phyloP scores from a whole-genome alignment of 2,329 filamentous ascomycete genomes.

The Neobulgaria alba region DNA sequence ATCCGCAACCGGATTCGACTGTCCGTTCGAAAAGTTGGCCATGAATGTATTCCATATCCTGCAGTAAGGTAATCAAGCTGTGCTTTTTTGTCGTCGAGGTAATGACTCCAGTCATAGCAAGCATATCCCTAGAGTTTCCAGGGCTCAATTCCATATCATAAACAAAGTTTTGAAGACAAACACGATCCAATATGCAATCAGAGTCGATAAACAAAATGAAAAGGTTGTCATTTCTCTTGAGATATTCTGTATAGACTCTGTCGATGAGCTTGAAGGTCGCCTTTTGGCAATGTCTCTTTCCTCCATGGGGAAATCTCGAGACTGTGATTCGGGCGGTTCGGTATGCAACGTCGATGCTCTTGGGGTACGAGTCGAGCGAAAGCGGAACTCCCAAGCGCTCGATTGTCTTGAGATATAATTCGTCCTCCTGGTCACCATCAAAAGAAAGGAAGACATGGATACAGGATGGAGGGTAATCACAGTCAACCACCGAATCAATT shows the following conservation, averaged over 20 bases:
- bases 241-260: conserved; percentile 79
- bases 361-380: conserved; percentile 69
- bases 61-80: conserved; percentile 80
- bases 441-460: conserved; percentile 95
- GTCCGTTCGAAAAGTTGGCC: conserved; percentile 94
- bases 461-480: conserved; percentile 86
- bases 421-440: conserved; percentile 82
- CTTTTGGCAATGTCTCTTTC: conserved; percentile 91
- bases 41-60: conserved; percentile 98
- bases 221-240: conserved; percentile 80
- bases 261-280: conserved; percentile 88
- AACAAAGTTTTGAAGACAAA: conserved; percentile 94
- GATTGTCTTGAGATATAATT: conserved; percentile 80
- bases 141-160: conserved; percentile 98
- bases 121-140: conserved; percentile 83
- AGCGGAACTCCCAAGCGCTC: conserved; percentile 75
- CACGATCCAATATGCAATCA: conserved; percentile 84
- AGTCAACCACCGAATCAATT: conserved; percentile 84
- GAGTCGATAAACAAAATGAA: conserved; percentile 98
- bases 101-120: conserved; percentile 96
- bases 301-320: conserved; percentile 85
- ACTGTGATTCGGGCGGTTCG: conserved; percentile 77
- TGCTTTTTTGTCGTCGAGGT: conserved; percentile 87
- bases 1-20: conserved; percentile 87
- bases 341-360: conserved; percentile 85